Evolutionary conservation across 176 grass and related monocot species (phyloP).

Genomic region (Musa beccarii): DNA sequence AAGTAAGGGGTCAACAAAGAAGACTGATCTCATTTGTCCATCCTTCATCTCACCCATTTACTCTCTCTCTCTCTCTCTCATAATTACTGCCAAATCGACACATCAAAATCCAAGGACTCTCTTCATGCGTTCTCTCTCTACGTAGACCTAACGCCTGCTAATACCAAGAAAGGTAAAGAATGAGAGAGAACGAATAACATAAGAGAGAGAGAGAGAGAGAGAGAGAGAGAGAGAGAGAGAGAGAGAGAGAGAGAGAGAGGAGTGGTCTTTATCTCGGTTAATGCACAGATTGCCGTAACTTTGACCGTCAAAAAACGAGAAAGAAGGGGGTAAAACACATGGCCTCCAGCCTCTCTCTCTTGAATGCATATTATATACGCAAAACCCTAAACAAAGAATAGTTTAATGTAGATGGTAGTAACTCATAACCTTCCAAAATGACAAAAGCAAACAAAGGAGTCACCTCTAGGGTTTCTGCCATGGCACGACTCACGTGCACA

Average conservation of each 20-base stretch:
- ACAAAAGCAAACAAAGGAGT: not conserved
- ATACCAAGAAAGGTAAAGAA: conserved; percentile 8
- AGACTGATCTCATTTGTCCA: too few relatives aligned
- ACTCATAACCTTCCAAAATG: not conserved
- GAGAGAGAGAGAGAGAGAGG: conserved; percentile 29
- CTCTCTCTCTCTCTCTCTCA: too few relatives aligned
- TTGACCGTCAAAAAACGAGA: conserved; percentile 62
- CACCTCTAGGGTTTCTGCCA: not conserved
- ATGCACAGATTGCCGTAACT: conserved; percentile 47
- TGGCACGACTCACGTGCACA: conserved; percentile 23
- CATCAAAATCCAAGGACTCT: not conserved
- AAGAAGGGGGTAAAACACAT: not conserved
- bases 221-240: conserved; percentile 27
- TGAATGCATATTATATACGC: too few relatives aligned
- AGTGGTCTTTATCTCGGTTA: conserved; percentile 55
- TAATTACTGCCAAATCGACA: too few relatives aligned
- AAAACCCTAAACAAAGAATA: too few relatives aligned
- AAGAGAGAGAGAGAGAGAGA: conserved; percentile 13
- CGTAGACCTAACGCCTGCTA: not conserved
- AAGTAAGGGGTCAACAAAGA: too few relatives aligned
- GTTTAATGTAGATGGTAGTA: too few relatives aligned
- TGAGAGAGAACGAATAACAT: too few relatives aligned
- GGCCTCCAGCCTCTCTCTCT: not conserved
- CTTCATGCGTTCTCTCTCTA: not conserved
- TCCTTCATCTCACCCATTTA: too few relatives aligned